Evolutionary conservation across 805 yeast species (phyloP).

Genomic region (Kodamaea leandrae): DNA sequence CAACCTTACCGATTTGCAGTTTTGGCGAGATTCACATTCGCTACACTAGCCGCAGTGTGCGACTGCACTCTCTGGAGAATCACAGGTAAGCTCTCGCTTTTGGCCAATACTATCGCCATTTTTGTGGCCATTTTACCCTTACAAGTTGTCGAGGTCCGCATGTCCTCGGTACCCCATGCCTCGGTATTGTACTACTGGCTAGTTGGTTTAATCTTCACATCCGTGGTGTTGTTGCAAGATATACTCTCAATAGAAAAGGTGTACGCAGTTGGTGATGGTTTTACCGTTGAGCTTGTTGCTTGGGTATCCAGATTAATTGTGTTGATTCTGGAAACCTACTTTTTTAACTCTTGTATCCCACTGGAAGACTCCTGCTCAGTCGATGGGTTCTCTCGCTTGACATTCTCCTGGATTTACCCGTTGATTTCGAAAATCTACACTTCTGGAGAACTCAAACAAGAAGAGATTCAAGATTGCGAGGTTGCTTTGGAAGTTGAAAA

Average conservation of each 20-base stretch:
- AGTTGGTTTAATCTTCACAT: slow-evolving; percentile 10
- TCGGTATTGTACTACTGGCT: slow-evolving; percentile 25
- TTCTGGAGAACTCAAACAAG: slow-evolving; percentile 19
- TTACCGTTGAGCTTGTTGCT: slow-evolving; percentile 7
- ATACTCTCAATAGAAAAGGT: slow-evolving; percentile 18
- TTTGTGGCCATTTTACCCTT: slow-evolving; percentile 19
- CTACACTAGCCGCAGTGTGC: neutral
- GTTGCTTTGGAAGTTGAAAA: neutral
- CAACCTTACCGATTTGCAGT: slow-evolving; percentile 9
- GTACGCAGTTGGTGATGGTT: slow-evolving; percentile 1
- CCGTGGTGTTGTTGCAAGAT: slow-evolving; percentile 18
- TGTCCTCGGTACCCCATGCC: slow-evolving; percentile 21
- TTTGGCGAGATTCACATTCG: slow-evolving; percentile 1
- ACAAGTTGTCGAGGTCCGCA: slow-evolving; percentile 21
- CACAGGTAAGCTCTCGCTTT: slow-evolving; percentile 2
- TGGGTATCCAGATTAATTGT: slow-evolving; percentile 13
- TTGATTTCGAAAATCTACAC: slow-evolving; percentile 22
- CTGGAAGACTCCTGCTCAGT: slow-evolving; percentile 18
- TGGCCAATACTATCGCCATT: neutral
- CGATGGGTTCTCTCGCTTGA: slow-evolving; percentile 20
- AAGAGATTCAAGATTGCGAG: slow-evolving; percentile 15
- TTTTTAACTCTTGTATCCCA: slow-evolving; percentile 20
- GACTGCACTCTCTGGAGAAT: neutral
- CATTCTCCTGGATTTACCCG: slow-evolving; percentile 29
- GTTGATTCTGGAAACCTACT: slow-evolving; percentile 17